A percentile compares a stretch with the other conserved stretches of the same genome.
Evolutionary conservation across 306 rosid genomes (phyloP).

Genomic region (Corylus avellana): DNA sequence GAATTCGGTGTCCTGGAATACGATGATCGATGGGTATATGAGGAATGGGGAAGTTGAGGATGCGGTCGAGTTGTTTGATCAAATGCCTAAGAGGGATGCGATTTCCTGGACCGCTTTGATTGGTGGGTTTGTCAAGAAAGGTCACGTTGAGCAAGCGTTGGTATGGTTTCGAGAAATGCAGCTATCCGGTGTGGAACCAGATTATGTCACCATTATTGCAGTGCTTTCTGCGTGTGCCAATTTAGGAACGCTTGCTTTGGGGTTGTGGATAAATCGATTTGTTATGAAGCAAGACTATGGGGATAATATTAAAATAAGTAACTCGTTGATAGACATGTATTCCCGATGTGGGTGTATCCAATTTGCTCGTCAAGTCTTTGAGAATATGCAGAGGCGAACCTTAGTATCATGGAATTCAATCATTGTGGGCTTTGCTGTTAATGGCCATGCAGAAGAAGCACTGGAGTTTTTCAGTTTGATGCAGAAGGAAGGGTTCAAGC

Average conservation of each 20-base stretch:
- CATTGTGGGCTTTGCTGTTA: conserved; percentile 76
- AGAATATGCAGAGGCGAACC: conserved; percentile 47
- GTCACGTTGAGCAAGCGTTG: conserved; percentile 60
- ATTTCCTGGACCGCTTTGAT: conserved; percentile 85
- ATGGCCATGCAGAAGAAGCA: conserved; percentile 77
- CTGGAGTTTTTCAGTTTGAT: conserved; percentile 53
- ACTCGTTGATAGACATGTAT: conserved; percentile 81
- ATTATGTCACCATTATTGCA: conserved; percentile 78
- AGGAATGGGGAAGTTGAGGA: conserved; percentile 48
- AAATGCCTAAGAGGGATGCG: conserved; percentile 71
- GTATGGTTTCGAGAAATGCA: conserved; percentile 78
- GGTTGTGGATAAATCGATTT: conserved; percentile 71
- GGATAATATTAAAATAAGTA: conserved; percentile 56
- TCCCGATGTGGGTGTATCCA: conserved; percentile 79
- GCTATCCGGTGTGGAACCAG: conserved; percentile 60
- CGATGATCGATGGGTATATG: conserved; percentile 75
- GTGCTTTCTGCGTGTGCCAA: conserved; percentile 81
- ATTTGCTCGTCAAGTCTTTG: conserved; percentile 68
- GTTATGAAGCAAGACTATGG: conserved; percentile 43
- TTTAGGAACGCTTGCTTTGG: conserved; percentile 72
- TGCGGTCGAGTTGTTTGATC: conserved; percentile 66
- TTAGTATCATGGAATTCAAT: conserved; percentile 90
- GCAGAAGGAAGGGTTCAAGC: conserved; percentile 73
- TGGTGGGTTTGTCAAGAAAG: conserved; percentile 74
- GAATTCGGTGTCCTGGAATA: conserved; percentile 80